Evolutionary conservation across 129 eudicot genomes (phyloP), one percentile per base, ranked within the genome.

Genomic region (Arctium lappa): DNA sequence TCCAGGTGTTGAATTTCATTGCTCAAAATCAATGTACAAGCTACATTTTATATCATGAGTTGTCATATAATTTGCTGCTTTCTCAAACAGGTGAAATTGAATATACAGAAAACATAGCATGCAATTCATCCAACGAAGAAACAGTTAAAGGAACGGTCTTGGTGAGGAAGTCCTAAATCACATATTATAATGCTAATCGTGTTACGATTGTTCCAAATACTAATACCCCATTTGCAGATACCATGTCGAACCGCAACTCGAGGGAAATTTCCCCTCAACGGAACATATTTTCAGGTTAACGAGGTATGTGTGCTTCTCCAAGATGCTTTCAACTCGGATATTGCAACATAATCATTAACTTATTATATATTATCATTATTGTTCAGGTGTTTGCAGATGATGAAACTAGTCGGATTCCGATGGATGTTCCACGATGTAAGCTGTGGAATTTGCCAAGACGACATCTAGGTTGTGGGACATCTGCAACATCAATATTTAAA

Each of bases 381-480:
- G 46, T 75, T 77, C 78, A 93, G 97, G 94, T 93, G 18, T 93
- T 93, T 82, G 97, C 94, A 40, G 97, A 93, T 83, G 85, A 88
- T 56, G 92, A 91, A 83, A 79, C 91, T 18, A 88, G 91, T 74
- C 63, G 40, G n/a, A 7, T 29, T 30, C 97, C 95, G 16, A 79
- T 93, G 40, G 79, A 38, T 27, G 87, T 93, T 82, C 91, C 94
- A 6, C 85, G 86, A 79, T 27, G 15, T 50, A 87, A 56, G 82
- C 34, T 93, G 29, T 70, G 82, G 85, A 69, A 81, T 79, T 80
- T 93, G 72, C 31, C 53, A 10, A 81, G 48, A 63, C 85, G 92
- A 44, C 7, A 71, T 70, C 50, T 93, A 63, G 86, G 78, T 75
- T 93, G 93, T 83, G 97, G 95, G 82, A 40, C 88, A 56, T 66